Conservation (phyloP, 2,329 filamentous ascomycete species). For the Colletotrichum shisoi region DNA sequence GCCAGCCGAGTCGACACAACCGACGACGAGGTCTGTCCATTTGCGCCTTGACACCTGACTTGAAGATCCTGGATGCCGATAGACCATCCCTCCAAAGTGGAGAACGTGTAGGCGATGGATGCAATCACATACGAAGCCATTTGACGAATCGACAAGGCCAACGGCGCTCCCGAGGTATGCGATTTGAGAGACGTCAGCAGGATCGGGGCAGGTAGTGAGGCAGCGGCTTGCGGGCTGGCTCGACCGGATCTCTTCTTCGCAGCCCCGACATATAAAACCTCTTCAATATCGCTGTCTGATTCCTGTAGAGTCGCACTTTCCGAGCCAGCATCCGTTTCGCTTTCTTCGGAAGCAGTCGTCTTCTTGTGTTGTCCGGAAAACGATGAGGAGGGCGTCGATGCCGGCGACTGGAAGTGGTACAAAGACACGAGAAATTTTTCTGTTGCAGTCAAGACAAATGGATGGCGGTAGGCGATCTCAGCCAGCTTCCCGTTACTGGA, state of each 20-base stretch:
- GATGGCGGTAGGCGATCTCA: slow-evolving; percentile 74
- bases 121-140: slow-evolving; percentile 72
- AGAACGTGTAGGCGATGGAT: slow-evolving; percentile 85
- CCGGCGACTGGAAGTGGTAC: slow-evolving; percentile 66
- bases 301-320: slow-evolving; percentile 22
- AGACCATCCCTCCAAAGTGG: slow-evolving; percentile 82
- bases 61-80: slow-evolving; percentile 91
- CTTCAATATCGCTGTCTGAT: slow-evolving; percentile 24
- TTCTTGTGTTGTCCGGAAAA: slow-evolving; percentile 14
- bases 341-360: slow-evolving; percentile 11
- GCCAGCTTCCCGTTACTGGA: slow-evolving; percentile 72
- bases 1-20: slow-evolving; percentile 53
- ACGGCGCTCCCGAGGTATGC: slow-evolving; percentile 77
- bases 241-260: not conserved
- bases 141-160: slow-evolving; percentile 83
- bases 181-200: slow-evolving; percentile 82
- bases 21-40: slow-evolving; percentile 42
- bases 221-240: not conserved
- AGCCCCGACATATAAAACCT: not conserved
- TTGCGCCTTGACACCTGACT: slow-evolving; percentile 52
- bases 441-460: slow-evolving; percentile 82
- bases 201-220: slow-evolving; percentile 53
- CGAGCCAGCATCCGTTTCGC: slow-evolving; percentile 19
- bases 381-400: slow-evolving; percentile 2
- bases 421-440: slow-evolving; percentile 76